These are phyloP conservation scores for Pistacia atlantica DNA, from an alignment of 345 rosid species.

Conservation along the genomic window DNA sequence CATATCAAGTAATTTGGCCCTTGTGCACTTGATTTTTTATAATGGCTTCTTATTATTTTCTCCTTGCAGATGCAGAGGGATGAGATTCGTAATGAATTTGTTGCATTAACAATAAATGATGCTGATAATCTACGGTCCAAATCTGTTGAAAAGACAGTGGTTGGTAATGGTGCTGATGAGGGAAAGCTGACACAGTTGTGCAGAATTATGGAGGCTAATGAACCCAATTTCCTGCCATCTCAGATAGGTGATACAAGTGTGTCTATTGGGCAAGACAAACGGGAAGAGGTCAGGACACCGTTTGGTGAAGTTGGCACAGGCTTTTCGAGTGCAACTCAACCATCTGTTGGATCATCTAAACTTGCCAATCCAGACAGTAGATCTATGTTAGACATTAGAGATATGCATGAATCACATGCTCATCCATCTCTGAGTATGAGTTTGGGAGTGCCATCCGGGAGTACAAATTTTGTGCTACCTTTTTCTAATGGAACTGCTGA, in stretches of 20 bases:
- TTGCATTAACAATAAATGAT: constrained; percentile 34
- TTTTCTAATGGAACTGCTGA: constrained; percentile 43
- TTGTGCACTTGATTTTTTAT: constrained; percentile 2
- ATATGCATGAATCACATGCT: constrained; percentile 50
- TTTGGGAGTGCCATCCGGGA: constrained; percentile 47
- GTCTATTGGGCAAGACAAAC: constrained; percentile 40
- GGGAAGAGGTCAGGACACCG: constrained; percentile 43
- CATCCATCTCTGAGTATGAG: constrained; percentile 68
- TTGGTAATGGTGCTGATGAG: constrained; percentile 38
- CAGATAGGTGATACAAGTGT: constrained; percentile 40
- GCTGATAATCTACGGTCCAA: constrained; percentile 35
- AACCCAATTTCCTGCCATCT: constrained; percentile 43
- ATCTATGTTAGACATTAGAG: constrained; percentile 50
- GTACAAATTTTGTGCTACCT: constrained; percentile 35
- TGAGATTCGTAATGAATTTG: constrained; percentile 47
- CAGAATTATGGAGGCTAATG: constrained; percentile 48
- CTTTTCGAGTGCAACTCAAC: constrained; percentile 34
- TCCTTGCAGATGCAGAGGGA: constrained; percentile 42
- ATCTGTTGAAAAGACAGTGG: constrained; percentile 38
- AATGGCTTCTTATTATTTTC: constrained; percentile 14
- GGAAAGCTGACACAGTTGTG: constrained; percentile 48
- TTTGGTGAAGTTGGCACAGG: constrained; percentile 35
- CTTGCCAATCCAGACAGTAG: constrained; percentile 40
- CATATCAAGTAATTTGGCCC: background rate
- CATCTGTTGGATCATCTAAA: constrained; percentile 23